A percentile compares a stretch with the other conserved stretches of the same genome.
Conservation (phyloP, 2,329 filamentous ascomycete species). For the Botrytis hyacinthi region DNA sequence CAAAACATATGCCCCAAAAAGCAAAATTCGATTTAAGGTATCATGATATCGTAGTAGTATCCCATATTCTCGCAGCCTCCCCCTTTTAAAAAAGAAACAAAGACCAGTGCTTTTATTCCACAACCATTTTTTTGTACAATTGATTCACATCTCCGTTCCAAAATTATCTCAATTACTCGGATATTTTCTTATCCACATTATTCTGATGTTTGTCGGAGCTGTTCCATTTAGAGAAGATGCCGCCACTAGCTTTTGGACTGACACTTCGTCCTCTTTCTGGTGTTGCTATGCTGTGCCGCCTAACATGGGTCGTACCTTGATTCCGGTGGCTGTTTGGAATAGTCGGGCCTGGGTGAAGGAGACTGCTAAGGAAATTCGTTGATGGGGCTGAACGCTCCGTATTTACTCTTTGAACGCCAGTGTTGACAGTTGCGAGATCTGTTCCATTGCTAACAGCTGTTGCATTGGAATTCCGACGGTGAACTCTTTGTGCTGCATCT, state of each 20-base stretch:
- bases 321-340: constrained; percentile 34
- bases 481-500: constrained; percentile 38
- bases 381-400: constrained; percentile 21
- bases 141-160: not conserved
- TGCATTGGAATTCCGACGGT: constrained; percentile 26
- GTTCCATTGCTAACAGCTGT: constrained; percentile 18
- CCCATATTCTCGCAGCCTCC: not conserved
- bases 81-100: not conserved
- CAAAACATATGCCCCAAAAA: not conserved
- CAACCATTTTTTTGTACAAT: constrained; percentile 8
- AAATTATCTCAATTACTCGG: not conserved
- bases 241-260: constrained; percentile 15
- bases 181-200: constrained; percentile 3
- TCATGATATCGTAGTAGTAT: constrained; percentile 1
- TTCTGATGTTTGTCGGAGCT: constrained; percentile 7
- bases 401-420: constrained; percentile 21
- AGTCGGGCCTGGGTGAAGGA: constrained; percentile 38
- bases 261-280: constrained; percentile 8
- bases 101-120: not conserved
- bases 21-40: constrained; percentile 9
- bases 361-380: constrained; percentile 33
- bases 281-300: constrained; percentile 18
- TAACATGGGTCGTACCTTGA: constrained; percentile 3
- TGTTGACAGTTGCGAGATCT: constrained; percentile 5
- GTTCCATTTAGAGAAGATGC: constrained; percentile 17